Conservation (phyloP, 202 grass and related monocot species). For the Setaria viridis region DNA sequence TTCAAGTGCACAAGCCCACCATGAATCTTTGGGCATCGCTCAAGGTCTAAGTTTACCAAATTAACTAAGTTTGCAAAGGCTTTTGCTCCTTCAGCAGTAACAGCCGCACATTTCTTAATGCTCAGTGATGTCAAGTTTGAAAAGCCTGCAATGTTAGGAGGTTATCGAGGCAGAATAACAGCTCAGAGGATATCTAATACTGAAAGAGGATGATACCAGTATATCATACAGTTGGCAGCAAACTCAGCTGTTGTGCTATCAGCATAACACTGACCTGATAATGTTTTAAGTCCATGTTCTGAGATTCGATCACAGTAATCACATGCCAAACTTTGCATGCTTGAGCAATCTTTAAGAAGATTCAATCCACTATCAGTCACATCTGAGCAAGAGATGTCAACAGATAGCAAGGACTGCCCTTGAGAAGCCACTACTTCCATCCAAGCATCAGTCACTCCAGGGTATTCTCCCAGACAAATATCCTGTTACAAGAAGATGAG, state of each 20-base stretch:
- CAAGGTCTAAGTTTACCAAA: conserved; percentile 90
- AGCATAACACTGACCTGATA: conserved; percentile 62
- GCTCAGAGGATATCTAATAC: conserved; percentile 1
- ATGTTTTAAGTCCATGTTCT: conserved; percentile 69
- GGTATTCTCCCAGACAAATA: conserved; percentile 87
- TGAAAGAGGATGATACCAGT: not conserved
- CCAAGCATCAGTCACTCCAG: conserved; percentile 94
- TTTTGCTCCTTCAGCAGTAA: conserved; percentile 88
- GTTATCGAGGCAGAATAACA: conserved; percentile 17
- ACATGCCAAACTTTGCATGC: conserved; percentile 79
- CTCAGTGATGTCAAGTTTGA: conserved; percentile 85
- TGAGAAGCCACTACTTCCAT: conserved; percentile 86
- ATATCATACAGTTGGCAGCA: conserved; percentile 30
- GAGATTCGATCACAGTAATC: conserved; percentile 94
- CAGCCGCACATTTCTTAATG: conserved; percentile 83
- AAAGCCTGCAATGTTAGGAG: conserved; percentile 61
- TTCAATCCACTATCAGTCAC: conserved; percentile 81
- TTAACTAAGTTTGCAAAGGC: conserved; percentile 79
- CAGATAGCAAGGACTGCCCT: conserved; percentile 85
- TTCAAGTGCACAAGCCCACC: conserved; percentile 88
- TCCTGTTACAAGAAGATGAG: conserved; percentile 58
- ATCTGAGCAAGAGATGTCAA: conserved; percentile 93
- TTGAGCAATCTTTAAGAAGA: conserved; percentile 75
- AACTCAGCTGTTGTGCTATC: conserved; percentile 30
- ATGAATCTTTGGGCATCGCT: conserved; percentile 81